Percentiles rank a stretch among this genome's conserved stretches.
Evolutionary conservation across 2,329 filamentous ascomycete species (phyloP).

Genomic region (Spiromastix sp.): DNA sequence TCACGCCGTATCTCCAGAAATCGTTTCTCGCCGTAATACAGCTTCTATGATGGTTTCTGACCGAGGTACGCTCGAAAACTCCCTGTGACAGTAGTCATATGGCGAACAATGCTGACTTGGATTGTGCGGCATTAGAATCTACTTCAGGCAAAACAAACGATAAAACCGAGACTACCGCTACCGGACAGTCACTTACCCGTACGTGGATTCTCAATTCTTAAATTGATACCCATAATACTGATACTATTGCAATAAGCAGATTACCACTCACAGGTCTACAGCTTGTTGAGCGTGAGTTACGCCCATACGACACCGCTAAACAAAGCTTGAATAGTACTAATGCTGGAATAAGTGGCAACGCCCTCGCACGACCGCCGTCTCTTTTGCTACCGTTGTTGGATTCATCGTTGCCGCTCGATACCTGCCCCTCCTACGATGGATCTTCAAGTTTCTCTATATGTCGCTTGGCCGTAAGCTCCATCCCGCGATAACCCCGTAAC

Average conservation of each 20-base stretch:
- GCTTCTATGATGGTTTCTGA: slow-evolving; percentile 2
- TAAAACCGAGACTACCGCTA: slow-evolving; percentile 43
- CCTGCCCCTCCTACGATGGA: slow-evolving; percentile 51
- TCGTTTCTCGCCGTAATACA: not conserved
- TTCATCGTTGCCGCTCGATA: slow-evolving; percentile 56
- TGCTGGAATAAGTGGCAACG: slow-evolving; percentile 46
- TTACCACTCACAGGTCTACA: slow-evolving; percentile 59
- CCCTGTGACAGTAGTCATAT: too few species aligned
- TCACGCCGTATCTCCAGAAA: slow-evolving; percentile 1
- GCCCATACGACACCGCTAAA: not conserved
- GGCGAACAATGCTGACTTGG: too few species aligned
- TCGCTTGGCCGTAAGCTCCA: slow-evolving; percentile 45
- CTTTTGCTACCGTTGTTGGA: slow-evolving; percentile 44
- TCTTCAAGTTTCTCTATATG: slow-evolving; percentile 50
- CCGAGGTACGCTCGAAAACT: slow-evolving; percentile 1
- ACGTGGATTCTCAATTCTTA: slow-evolving; percentile 19
- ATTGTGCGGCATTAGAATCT: too few species aligned
- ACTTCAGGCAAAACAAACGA: slow-evolving; percentile 25
- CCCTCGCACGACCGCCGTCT: slow-evolving; percentile 52
- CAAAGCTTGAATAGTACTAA: slow-evolving; percentile 1
- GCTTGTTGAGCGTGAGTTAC: slow-evolving; percentile 47
- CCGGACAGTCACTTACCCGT: slow-evolving; percentile 54
- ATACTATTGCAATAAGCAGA: slow-evolving; percentile 26
- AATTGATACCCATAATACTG: not conserved
- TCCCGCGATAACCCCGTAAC: not conserved